Conservation (phyloP, 768 basidiomycete genomes). For the Lactifluus rugatus region DNA sequence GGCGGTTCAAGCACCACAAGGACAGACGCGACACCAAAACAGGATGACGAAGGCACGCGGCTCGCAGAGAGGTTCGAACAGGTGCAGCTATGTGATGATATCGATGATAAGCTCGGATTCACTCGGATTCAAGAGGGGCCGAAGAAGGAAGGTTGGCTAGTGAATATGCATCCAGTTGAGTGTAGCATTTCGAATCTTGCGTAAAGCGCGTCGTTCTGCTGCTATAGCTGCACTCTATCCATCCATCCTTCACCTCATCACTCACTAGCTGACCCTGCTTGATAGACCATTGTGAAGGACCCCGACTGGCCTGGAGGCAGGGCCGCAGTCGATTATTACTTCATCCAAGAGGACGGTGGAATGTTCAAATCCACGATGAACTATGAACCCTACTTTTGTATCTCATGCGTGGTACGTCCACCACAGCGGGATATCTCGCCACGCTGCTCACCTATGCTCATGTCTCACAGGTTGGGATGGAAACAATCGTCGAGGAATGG, state of each 20-base stretch:
- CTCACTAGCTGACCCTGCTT: background rate
- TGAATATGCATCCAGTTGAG: conserved; percentile 96
- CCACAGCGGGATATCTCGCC: background rate
- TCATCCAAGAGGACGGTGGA: conserved; percentile 92
- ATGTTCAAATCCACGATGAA: conserved; percentile 92
- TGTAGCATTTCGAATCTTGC: conserved; percentile 12
- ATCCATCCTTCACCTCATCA: background rate
- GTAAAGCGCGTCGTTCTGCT: background rate
- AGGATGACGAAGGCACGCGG: conserved; percentile 87
- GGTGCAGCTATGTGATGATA: conserved; percentile 64
- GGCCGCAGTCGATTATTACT: conserved; percentile 92
- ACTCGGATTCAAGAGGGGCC: conserved; percentile 68
- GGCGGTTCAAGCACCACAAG: conserved; percentile 28
- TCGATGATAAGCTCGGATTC: conserved; percentile 93
- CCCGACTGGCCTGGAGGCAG: conserved; percentile 74
- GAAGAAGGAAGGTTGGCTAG: conserved; percentile 80
- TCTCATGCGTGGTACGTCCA: conserved; percentile 75
- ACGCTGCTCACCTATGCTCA: background rate
- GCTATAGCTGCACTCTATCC: background rate
- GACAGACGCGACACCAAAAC: conserved; percentile 45
- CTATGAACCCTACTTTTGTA: conserved; percentile 92
- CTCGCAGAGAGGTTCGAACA: conserved; percentile 81
- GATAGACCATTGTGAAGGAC: conserved; percentile 78
- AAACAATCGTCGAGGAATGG: conserved; percentile 92
- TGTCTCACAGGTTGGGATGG: conserved; percentile 58